phyloP scores from a whole-genome alignment of 345 rosid species.

The Salix suchowensis region DNA sequence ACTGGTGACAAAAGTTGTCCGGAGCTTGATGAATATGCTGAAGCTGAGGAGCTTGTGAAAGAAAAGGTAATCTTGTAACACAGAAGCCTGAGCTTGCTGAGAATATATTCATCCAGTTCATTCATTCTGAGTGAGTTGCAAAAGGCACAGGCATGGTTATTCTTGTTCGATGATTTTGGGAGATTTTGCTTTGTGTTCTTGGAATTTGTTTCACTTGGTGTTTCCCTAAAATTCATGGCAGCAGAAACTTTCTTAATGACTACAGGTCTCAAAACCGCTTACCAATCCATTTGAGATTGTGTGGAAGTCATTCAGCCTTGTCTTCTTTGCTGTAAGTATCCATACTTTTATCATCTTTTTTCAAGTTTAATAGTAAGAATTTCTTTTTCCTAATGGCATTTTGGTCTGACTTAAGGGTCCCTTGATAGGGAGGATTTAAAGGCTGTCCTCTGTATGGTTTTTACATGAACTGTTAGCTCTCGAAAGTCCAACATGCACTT shows the following conservation, averaged over 20 bases:
- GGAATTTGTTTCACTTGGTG: not conserved
- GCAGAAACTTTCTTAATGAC: constrained; percentile 1
- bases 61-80: constrained; percentile 44
- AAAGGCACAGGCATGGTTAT: not conserved
- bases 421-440: not conserved
- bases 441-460: not conserved
- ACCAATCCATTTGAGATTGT: constrained; percentile 83
- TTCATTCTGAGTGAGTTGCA: not conserved
- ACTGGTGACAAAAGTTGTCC: constrained; percentile 48
- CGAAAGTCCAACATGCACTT: not conserved
- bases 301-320: constrained; percentile 95
- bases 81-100: not conserved
- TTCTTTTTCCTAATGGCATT: not conserved
- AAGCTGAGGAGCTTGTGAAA: constrained; percentile 96
- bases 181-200: not conserved
- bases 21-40: constrained; percentile 73
- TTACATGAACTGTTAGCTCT: not conserved
- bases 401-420: not conserved
- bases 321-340: constrained; percentile 87
- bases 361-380: not conserved
- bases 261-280: constrained; percentile 66
- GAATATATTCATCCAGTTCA: not conserved
- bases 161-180: not conserved
- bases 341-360: not conserved
- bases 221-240: not conserved